Conservation (phyloP, 441 rosid species). For the Populus hybrid region DNA sequence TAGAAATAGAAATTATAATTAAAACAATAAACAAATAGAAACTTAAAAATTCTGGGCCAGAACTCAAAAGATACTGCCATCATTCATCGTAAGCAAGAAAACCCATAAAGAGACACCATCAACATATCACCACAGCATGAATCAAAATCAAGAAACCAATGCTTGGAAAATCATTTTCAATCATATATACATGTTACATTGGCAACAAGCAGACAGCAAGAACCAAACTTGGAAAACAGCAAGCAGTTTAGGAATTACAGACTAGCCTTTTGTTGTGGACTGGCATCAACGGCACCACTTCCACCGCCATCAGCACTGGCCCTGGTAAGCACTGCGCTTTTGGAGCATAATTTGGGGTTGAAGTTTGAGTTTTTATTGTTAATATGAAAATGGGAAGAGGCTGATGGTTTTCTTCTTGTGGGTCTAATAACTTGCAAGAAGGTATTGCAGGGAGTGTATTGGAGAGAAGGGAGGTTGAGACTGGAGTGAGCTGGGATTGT, state of each 20-base stretch:
- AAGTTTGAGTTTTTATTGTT: slow-evolving; percentile 6
- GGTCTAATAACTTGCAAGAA: slow-evolving; percentile 24
- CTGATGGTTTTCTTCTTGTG: slow-evolving; percentile 25
- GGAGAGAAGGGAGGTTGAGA: slow-evolving; percentile 34
- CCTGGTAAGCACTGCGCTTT: slow-evolving; percentile 24
- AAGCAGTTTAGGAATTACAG: slow-evolving; percentile 41
- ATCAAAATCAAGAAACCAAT: neutral
- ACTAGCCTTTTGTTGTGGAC: slow-evolving; percentile 27
- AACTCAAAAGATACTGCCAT: neutral
- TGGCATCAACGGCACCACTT: slow-evolving; percentile 32
- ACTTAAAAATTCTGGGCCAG: neutral
- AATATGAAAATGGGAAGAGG: slow-evolving; percentile 27
- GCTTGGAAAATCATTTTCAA: neutral
- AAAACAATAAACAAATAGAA: neutral
- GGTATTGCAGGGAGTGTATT: slow-evolving; percentile 18
- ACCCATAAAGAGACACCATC: neutral
- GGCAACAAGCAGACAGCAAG: neutral
- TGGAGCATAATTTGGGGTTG: slow-evolving; percentile 21
- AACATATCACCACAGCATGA: neutral
- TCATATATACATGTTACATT: neutral
- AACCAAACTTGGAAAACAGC: neutral
- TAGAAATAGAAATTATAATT: too few relatives aligned
- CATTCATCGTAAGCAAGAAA: neutral
- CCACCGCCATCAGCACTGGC: slow-evolving; percentile 33
- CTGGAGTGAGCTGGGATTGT: slow-evolving; percentile 27